Evolutionary conservation across 441 rosid genomes (phyloP).

Genomic region (Pelargonium australe): DNA sequence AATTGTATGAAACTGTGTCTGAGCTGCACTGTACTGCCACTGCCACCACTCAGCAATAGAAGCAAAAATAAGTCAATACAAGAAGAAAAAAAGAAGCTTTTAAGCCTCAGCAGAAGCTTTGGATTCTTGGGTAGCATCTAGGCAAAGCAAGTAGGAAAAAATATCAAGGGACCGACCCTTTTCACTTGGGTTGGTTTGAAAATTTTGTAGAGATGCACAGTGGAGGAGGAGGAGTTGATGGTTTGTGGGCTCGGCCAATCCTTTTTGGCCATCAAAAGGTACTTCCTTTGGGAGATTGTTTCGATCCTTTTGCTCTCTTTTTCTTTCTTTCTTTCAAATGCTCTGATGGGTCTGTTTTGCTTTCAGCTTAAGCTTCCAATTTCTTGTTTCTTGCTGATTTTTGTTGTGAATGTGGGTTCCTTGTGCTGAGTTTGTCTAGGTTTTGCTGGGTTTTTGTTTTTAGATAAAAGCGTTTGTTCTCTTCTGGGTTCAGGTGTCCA

Average conservation of each 20-base stretch:
- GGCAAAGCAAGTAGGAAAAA: conserved; percentile 11
- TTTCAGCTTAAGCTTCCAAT: conserved; percentile 8
- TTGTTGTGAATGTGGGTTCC: background rate
- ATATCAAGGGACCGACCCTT: conserved; percentile 12
- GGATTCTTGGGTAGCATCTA: conserved; percentile 35
- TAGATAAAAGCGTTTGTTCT: too few relatives aligned
- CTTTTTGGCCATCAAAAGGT: conserved; percentile 43
- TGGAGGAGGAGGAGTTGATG: conserved; percentile 25
- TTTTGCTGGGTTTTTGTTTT: conserved; percentile 20
- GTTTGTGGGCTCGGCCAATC: conserved; percentile 52
- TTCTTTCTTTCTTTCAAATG: conserved; percentile 16
- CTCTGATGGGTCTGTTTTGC: conserved; percentile 23
- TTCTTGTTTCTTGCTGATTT: conserved; percentile 18
- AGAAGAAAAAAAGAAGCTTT: conserved; percentile 3
- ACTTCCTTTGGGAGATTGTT: conserved; percentile 20
- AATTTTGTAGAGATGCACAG: conserved; percentile 31
- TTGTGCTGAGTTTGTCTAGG: conserved; percentile 23
- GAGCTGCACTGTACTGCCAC: too few relatives aligned
- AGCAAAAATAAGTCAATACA: too few relatives aligned
- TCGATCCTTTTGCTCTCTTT: too few relatives aligned
- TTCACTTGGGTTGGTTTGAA: background rate
- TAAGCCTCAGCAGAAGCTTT: conserved; percentile 20
- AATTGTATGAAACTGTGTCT: too few relatives aligned
- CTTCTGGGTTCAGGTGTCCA: background rate
- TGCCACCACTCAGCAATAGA: too few relatives aligned